A percentile compares a stretch with the other conserved stretches of the same genome.
These are phyloP conservation scores for Zarea fungicola DNA, from an alignment of 2,329 filamentous ascomycete genomes.

Conservation along the genomic window DNA sequence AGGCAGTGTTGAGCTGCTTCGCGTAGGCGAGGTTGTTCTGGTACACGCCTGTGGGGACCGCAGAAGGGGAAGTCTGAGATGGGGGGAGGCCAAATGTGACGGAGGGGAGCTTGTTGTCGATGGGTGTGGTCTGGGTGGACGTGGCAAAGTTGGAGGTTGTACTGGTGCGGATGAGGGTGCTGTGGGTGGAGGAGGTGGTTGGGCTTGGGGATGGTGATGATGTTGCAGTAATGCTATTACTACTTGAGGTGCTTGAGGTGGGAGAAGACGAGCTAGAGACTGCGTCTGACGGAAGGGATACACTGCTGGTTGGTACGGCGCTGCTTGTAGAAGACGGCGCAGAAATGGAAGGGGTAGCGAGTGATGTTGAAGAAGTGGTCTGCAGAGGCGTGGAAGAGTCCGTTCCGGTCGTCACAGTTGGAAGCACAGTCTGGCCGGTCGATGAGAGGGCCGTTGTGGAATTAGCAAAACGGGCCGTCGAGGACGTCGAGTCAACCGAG, in stretches of 20 bases:
- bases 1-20: conserved; percentile 42
- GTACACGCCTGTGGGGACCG: conserved; percentile 37
- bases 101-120: conserved; percentile 38
- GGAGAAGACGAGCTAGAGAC: no score
- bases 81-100: conserved; percentile 28
- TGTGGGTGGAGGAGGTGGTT: neutral
- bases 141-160: neutral
- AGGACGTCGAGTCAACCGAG: neutral
- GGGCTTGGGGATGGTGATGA: neutral
- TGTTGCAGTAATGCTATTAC: neutral
- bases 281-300: no score
- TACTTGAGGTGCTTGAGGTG: no score
- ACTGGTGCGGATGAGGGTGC: neutral
- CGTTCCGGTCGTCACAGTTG: neutral
- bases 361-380: neutral
- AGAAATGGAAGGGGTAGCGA: neutral
- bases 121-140: neutral
- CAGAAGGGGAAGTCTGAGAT: conserved; percentile 34
- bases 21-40: conserved; percentile 42
- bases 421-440: neutral
- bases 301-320: neutral
- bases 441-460: neutral
- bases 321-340: neutral
- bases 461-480: neutral
- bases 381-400: neutral